Conservation (phyloP, 441 rosid genomes). For the Populus trichocarpa region DNA sequence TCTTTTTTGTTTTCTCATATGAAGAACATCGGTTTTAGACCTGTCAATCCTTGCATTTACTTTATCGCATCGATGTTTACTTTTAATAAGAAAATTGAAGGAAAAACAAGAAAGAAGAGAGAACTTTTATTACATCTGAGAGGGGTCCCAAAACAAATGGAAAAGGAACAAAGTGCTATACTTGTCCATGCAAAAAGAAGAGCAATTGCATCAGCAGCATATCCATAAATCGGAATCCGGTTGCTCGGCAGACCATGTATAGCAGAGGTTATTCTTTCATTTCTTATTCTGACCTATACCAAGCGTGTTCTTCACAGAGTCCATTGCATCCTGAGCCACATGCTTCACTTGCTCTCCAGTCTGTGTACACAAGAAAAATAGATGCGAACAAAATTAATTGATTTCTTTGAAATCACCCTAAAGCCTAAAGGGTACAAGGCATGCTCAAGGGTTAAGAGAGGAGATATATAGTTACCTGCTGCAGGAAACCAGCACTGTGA, state of each 20-base stretch:
- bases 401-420: not conserved
- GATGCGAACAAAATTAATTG: not conserved
- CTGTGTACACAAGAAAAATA: not conserved
- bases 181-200: no score
- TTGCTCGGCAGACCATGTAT: not conserved
- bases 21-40: no score
- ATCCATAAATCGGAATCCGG: not conserved
- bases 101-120: not conserved
- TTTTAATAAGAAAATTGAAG: not conserved
- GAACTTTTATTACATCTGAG: not conserved
- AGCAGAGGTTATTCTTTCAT: not conserved
- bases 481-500: slow-evolving; percentile 3
- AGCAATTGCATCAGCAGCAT: not conserved
- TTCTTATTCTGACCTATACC: not conserved
- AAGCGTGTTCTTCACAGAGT: slow-evolving; percentile 14
- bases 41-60: not conserved
- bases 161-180: not conserved
- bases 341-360: slow-evolving; percentile 14
- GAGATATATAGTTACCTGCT: slow-evolving; percentile 4
- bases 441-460: not conserved
- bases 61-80: not conserved
- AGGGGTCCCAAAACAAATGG: not conserved
- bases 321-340: slow-evolving; percentile 14
- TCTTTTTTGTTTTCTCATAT: no score
- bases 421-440: not conserved